phyloP scores from a whole-genome alignment of 31 red algal genomes.

The Endocladia muricata region DNA sequence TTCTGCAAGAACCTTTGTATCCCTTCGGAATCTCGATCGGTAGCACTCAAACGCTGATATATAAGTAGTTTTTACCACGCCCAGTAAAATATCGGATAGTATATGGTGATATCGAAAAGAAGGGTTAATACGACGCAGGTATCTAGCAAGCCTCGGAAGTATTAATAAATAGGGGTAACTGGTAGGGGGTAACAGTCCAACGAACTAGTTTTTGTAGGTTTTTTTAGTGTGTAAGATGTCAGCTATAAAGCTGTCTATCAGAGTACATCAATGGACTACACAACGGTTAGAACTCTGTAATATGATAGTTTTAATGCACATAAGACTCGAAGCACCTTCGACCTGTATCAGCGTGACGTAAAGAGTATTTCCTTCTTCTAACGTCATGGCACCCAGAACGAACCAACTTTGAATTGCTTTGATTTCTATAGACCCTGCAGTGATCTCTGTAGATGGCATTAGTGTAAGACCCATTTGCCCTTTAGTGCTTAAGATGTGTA shows the following conservation, averaged over 20 bases:
- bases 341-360: too few relatives aligned
- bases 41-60: too few relatives aligned
- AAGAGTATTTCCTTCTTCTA: too few relatives aligned
- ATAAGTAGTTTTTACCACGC: background rate
- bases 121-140: background rate
- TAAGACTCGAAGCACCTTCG: too few relatives aligned
- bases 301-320: too few relatives aligned
- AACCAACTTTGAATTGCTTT: background rate
- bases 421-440: background rate
- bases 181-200: background rate
- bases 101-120: background rate
- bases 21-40: too few relatives aligned
- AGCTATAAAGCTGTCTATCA: too few relatives aligned
- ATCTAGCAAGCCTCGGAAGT: background rate
- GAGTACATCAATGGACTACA: too few relatives aligned
- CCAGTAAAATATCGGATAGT: background rate
- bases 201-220: background rate
- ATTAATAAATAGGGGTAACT: background rate
- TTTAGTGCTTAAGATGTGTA: background rate
- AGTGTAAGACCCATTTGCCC: background rate
- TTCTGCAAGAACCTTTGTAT: too few relatives aligned
- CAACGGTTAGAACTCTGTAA: too few relatives aligned
- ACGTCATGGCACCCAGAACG: too few relatives aligned
- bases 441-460: background rate
- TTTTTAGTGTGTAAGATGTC: background rate